Percentiles rank a stretch among this genome's conserved stretches.
phyloP scores from a whole-genome alignment of 306 rosid genomes.

The Gillenia trifoliata region DNA sequence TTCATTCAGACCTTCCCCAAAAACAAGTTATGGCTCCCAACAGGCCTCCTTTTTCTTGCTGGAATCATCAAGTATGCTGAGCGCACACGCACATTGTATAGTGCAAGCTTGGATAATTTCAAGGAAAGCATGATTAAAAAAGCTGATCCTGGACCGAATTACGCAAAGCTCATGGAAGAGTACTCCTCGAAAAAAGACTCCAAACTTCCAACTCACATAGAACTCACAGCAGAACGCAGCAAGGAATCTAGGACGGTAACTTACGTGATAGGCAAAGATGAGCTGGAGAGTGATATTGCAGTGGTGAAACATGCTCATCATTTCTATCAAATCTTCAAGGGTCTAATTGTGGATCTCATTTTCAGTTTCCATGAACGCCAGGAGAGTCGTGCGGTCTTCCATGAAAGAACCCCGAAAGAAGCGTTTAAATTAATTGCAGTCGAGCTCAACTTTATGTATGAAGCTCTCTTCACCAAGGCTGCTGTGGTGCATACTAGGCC shows the following conservation, averaged over 20 bases:
- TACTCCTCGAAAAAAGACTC: constrained; percentile 4
- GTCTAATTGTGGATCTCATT: constrained; percentile 43
- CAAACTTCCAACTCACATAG: constrained; percentile 31
- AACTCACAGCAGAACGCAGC: constrained; percentile 15
- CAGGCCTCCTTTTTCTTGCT: constrained; percentile 21
- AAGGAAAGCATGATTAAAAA: constrained; percentile 22
- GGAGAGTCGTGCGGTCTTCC: constrained; percentile 28
- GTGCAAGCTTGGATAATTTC: constrained; percentile 30
- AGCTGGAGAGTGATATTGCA: background rate
- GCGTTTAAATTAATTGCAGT: constrained; percentile 31
- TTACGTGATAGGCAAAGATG: background rate
- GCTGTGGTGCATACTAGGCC: background rate
- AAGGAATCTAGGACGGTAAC: background rate
- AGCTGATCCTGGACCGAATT: constrained; percentile 37
- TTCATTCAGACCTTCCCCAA: constrained; percentile 35
- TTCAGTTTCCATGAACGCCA: constrained; percentile 28
- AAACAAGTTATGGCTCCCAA: constrained; percentile 34
- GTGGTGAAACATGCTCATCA: constrained; percentile 22
- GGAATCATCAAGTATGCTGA: constrained; percentile 45
- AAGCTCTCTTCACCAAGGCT: constrained; percentile 43
- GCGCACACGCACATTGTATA: constrained; percentile 34
- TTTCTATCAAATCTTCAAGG: constrained; percentile 32
- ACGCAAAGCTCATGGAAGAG: constrained; percentile 45
- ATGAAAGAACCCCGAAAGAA: background rate
- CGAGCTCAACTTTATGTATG: constrained; percentile 46